Evolutionary conservation across 768 basidiomycete genomes (phyloP).

Genomic region (Neoboletus magnificus): DNA sequence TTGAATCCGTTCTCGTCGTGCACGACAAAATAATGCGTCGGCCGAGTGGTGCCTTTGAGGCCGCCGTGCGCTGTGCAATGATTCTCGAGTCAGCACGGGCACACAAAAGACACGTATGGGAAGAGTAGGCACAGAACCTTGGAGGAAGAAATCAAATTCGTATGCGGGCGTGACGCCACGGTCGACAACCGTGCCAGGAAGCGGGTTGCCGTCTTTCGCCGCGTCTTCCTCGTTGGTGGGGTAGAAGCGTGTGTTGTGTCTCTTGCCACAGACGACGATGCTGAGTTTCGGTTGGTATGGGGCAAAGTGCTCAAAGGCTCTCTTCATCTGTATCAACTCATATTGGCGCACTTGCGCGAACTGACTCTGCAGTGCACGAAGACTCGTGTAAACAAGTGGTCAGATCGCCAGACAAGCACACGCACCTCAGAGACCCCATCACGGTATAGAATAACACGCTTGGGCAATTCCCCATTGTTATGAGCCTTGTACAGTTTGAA

Average conservation of each 20-base stretch:
- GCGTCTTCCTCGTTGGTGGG: constrained; percentile 39
- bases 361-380: constrained; percentile 37
- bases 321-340: constrained; percentile 40
- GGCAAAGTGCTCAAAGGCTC: constrained; percentile 40
- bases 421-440: constrained; percentile 81
- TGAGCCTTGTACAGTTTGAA: constrained; percentile 36
- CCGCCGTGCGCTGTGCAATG: constrained; percentile 36
- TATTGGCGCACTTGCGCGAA: constrained; percentile 42
- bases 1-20: constrained; percentile 50
- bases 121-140: constrained; percentile 29
- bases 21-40: constrained; percentile 55
- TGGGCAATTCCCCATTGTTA: constrained; percentile 37
- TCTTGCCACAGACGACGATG: constrained; percentile 55
- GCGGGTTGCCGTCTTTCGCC: constrained; percentile 46
- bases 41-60: constrained; percentile 43
- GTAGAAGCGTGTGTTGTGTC: constrained; percentile 56
- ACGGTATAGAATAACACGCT: constrained; percentile 47
- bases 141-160: constrained; percentile 55
- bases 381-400: not conserved
- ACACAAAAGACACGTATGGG: not conserved
- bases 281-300: constrained; percentile 46
- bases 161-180: constrained; percentile 52
- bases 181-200: constrained; percentile 55
- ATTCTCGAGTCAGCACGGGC: not conserved
- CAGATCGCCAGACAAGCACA: not conserved